Conservation (phyloP, 768 basidiomycete genomes). For the Pleurotus salmoneostramineus region DNA sequence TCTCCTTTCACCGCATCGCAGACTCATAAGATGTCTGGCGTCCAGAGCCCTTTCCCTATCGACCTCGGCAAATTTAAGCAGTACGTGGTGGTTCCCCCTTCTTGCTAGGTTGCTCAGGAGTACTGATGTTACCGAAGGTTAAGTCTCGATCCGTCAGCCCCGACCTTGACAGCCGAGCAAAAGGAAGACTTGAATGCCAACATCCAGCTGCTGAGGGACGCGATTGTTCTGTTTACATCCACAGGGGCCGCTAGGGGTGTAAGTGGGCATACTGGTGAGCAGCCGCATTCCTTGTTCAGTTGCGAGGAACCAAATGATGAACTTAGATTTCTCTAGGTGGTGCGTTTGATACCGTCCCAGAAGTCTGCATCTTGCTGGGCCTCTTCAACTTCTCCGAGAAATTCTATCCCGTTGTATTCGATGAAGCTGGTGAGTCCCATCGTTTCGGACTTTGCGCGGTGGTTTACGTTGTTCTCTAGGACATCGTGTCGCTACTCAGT, state of each 20-base stretch:
- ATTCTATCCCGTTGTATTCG: slow-evolving; percentile 69
- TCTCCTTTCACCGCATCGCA: slow-evolving; percentile 6
- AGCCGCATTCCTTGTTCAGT: neutral
- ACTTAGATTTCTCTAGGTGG: slow-evolving; percentile 35
- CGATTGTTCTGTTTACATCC: slow-evolving; percentile 82
- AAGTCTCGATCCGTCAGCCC: slow-evolving; percentile 65
- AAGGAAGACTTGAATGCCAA: slow-evolving; percentile 57
- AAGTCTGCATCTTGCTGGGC: slow-evolving; percentile 75
- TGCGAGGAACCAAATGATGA: neutral
- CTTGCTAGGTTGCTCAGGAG: neutral
- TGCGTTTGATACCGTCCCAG: slow-evolving; percentile 76
- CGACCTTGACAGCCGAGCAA: slow-evolving; percentile 61
- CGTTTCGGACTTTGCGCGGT: neutral
- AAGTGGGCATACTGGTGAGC: slow-evolving; percentile 75
- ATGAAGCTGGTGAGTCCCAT: slow-evolving; percentile 65
- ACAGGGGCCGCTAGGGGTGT: slow-evolving; percentile 84
- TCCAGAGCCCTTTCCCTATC: slow-evolving; percentile 59
- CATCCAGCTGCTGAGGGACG: slow-evolving; percentile 81
- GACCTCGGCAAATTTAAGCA: slow-evolving; percentile 76
- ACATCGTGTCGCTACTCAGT: slow-evolving; percentile 89
- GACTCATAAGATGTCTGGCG: slow-evolving; percentile 29
- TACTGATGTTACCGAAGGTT: slow-evolving; percentile 37
- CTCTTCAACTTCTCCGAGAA: slow-evolving; percentile 64
- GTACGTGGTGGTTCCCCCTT: slow-evolving; percentile 28
- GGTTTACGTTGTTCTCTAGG: slow-evolving; percentile 35